Evolutionary conservation across 1,284 basidiomycete genomes (phyloP).

Genomic region (Rhodotorula sp.): DNA sequence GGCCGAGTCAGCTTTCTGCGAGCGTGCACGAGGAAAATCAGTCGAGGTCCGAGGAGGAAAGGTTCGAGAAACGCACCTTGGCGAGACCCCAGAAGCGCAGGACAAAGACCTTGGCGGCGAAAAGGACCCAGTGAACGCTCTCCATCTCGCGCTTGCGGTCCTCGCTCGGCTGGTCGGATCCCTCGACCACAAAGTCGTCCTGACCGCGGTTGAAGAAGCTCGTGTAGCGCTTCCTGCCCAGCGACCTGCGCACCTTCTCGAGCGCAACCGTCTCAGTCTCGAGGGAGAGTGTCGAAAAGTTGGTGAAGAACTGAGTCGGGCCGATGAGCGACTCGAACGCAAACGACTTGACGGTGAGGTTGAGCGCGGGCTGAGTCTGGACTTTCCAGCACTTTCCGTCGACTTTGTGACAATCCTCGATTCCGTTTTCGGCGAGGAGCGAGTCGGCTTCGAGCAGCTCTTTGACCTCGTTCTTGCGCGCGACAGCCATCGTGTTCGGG

Average conservation of each 20-base stretch:
- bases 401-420: constrained; percentile 36
- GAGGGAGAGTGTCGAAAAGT: constrained; percentile 23
- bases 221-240: constrained; percentile 24
- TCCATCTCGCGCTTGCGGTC: constrained; percentile 61
- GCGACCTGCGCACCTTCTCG: constrained; percentile 20
- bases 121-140: constrained; percentile 78
- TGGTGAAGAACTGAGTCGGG: constrained; percentile 28
- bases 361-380: constrained; percentile 32
- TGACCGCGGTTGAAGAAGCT: constrained; percentile 33
- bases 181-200: constrained; percentile 32
- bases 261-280: constrained; percentile 29
- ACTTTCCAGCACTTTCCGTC: constrained; percentile 26
- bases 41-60: not conserved
- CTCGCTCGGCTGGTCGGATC: constrained; percentile 17
- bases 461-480: constrained; percentile 26
- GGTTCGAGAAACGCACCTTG: constrained; percentile 57
- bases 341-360: constrained; percentile 35
- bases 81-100: constrained; percentile 81
- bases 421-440: constrained; percentile 18
- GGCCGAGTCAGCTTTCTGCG: constrained; percentile 83
- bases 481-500: constrained; percentile 16
- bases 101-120: constrained; percentile 74
- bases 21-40: not conserved
- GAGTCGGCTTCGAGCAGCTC: constrained; percentile 26
- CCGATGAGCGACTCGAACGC: constrained; percentile 32